A percentile compares a stretch with the other conserved stretches of the same genome.
phyloP scores from a whole-genome alignment of 495 filamentous ascomycete genomes.

The Penicillium cosmopolitanum region DNA sequence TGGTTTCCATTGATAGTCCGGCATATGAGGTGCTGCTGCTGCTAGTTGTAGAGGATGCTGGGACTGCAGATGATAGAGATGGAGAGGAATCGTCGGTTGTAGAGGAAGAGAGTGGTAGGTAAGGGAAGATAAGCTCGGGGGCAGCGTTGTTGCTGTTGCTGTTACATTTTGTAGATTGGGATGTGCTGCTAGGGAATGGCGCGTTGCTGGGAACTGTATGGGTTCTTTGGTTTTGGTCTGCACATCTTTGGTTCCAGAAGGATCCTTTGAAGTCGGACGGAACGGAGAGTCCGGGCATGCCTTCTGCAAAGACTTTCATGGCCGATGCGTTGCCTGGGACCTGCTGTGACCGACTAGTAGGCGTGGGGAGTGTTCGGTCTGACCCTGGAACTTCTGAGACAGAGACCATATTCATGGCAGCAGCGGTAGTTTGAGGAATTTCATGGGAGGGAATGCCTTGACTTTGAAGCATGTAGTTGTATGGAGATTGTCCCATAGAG shows the following conservation, averaged over 20 bases:
- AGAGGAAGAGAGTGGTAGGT: conserved; percentile 30
- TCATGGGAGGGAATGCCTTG: conserved; percentile 29
- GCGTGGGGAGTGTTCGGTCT: conserved; percentile 44
- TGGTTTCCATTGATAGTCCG: conserved; percentile 19
- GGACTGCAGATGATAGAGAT: conserved; percentile 11
- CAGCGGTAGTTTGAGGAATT: conserved; percentile 18
- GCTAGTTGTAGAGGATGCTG: conserved; percentile 8
- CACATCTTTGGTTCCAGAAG: conserved; percentile 19
- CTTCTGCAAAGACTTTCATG: conserved; percentile 9
- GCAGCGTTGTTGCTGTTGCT: conserved; percentile 14
- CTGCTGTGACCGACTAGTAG: conserved; percentile 30
- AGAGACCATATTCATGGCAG: conserved; percentile 18
- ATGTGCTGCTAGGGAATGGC: conserved; percentile 23
- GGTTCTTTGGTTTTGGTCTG: conserved; percentile 7
- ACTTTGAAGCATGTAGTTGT: conserved; percentile 34
- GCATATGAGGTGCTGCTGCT: conserved; percentile 18
- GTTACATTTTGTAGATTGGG: conserved; percentile 22
- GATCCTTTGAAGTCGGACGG: conserved; percentile 17
- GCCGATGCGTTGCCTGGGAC: conserved; percentile 8
- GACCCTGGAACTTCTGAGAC: conserved; percentile 28
- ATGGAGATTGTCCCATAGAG: conserved; percentile 31
- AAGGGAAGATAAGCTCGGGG: conserved; percentile 38
- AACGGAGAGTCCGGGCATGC: conserved; percentile 3
- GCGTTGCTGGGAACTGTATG: conserved; percentile 18
- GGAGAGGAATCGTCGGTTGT: conserved; percentile 12